A percentile compares a stretch with the other conserved stretches of the same genome.
Evolutionary conservation across 345 rosid species (phyloP).

Genomic region (Citrus mangshanensis): DNA sequence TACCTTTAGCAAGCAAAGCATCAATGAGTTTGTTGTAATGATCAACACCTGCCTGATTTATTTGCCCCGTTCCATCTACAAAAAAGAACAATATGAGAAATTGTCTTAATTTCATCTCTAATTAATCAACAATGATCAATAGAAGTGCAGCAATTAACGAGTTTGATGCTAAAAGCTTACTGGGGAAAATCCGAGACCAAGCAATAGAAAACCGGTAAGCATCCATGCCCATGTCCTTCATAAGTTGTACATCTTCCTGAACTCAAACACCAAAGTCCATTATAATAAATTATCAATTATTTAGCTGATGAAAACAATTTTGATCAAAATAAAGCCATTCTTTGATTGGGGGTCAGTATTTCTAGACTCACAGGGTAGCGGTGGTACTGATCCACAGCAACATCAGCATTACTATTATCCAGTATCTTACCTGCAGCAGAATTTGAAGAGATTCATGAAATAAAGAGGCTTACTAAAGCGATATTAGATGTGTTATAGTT

Average conservation of each 20-base stretch:
- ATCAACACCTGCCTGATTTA: constrained; percentile 89
- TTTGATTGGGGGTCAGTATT: background rate
- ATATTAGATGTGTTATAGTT: too few species aligned
- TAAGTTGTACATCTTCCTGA: constrained; percentile 85
- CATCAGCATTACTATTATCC: constrained; percentile 83
- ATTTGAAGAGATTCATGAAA: background rate
- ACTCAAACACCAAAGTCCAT: background rate
- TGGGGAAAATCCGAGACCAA: constrained; percentile 89
- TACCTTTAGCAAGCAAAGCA: constrained; percentile 77
- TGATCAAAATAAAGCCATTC: background rate
- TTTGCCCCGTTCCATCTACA: constrained; percentile 71
- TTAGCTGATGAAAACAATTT: background rate
- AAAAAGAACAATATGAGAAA: background rate
- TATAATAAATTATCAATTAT: background rate
- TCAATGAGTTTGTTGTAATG: constrained; percentile 82
- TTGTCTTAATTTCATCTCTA: background rate
- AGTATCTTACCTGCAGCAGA: constrained; percentile 50
- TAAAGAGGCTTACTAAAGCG: too few species aligned
- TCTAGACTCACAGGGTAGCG: constrained; percentile 52
- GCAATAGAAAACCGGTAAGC: constrained; percentile 88
- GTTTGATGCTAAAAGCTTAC: constrained; percentile 34
- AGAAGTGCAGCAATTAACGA: too few species aligned
- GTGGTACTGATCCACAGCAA: constrained; percentile 87
- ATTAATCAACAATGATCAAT: background rate
- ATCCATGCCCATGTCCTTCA: constrained; percentile 97